These are phyloP conservation scores for Pseudogymnoascus sp. DNA, from an alignment of 2,329 filamentous ascomycete genomes.

Conservation along the genomic window DNA sequence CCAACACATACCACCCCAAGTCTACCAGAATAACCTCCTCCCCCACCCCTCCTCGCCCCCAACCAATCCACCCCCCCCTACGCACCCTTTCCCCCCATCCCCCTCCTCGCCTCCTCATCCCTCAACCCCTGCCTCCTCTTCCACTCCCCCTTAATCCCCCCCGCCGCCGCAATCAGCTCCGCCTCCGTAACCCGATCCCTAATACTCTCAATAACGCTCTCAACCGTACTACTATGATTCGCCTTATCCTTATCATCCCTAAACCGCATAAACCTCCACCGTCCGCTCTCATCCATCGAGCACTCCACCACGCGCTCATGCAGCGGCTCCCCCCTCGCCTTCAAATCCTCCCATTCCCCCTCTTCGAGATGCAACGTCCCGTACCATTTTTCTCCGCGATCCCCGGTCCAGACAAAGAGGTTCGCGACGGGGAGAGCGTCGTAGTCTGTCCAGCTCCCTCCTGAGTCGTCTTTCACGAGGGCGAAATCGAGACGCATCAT, in stretches of 20 bases:
- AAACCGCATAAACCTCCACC: conserved; percentile 84
- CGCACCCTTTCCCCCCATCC: conserved; percentile 14
- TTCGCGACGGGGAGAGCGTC: conserved; percentile 67
- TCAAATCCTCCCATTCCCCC: conserved; percentile 77
- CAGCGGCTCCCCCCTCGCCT: conserved; percentile 63
- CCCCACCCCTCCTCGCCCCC: not conserved
- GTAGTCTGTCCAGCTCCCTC: conserved; percentile 65
- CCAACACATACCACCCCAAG: not conserved
- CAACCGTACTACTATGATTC: conserved; percentile 78
- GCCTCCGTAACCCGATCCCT: conserved; percentile 73
- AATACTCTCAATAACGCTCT: conserved; percentile 85
- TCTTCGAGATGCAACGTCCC: conserved; percentile 60
- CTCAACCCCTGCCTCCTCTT: conserved; percentile 39
- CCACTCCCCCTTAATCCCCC: conserved; percentile 69
- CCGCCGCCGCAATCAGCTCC: conserved; percentile 63
- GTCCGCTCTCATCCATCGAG: conserved; percentile 61
- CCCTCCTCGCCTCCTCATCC: conserved; percentile 12
- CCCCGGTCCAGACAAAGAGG: conserved; percentile 60
- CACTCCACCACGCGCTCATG: conserved; percentile 87
- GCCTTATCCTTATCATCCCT: conserved; percentile 87
- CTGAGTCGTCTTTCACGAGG: conserved; percentile 52
- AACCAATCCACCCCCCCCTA: not conserved
- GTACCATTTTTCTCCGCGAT: conserved; percentile 45
- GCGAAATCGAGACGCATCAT: conserved; percentile 71
- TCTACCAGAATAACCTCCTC: not conserved